phyloP scores from a whole-genome alignment of 2,329 filamentous ascomycete species.

The Colletotrichum tabaci region DNA sequence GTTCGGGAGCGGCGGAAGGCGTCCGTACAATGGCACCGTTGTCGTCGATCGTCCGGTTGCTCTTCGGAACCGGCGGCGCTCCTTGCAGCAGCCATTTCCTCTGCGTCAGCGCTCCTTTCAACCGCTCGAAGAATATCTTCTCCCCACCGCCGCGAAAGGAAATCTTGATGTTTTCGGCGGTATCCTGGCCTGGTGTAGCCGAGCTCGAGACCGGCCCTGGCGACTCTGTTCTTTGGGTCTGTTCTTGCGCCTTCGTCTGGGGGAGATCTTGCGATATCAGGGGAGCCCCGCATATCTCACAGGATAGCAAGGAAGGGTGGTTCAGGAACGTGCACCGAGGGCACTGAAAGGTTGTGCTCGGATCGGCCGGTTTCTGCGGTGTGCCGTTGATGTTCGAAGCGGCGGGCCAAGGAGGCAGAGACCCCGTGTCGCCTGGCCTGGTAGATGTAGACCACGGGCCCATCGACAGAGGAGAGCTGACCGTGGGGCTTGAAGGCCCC shows the following conservation, averaged over 20 bases:
- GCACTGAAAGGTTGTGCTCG: constrained; percentile 72
- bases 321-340: constrained; percentile 95
- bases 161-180: constrained; percentile 85
- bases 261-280: constrained; percentile 70
- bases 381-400: constrained; percentile 41
- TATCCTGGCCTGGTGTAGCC: constrained; percentile 62
- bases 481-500: constrained; percentile 44
- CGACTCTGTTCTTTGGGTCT: constrained; percentile 74
- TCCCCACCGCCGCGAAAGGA: constrained; percentile 93
- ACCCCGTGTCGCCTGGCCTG: constrained; percentile 24
- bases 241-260: constrained; percentile 55
- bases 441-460: constrained; percentile 21
- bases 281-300: constrained; percentile 91
- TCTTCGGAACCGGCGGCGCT: constrained; percentile 87
- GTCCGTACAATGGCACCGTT: constrained; percentile 51
- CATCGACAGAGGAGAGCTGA: constrained; percentile 43
- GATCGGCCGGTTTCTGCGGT: constrained; percentile 47
- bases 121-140: constrained; percentile 88
- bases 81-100: constrained; percentile 95
- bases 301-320: constrained; percentile 86
- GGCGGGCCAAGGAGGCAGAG: constrained; percentile 38
- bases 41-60: constrained; percentile 57
- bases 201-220: constrained; percentile 78
- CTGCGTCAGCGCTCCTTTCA: constrained; percentile 91
- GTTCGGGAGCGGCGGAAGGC: constrained; percentile 42